A percentile compares a stretch with the other conserved stretches of the same genome.
Conservation (phyloP, 1,139 yeast genomes). For the Arxiozyma slooffiae region DNA sequence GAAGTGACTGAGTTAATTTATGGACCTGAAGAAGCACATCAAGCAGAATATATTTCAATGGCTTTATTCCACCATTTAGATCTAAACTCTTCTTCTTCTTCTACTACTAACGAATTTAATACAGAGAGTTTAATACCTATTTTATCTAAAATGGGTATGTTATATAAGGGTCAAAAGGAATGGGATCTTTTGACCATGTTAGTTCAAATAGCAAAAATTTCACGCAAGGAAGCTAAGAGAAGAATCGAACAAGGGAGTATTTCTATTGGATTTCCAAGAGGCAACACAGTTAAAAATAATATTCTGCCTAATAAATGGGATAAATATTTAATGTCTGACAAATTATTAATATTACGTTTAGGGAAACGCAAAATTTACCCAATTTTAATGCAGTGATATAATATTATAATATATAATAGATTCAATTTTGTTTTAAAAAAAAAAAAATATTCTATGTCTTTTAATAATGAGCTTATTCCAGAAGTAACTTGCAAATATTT, state of each 20-base stretch:
- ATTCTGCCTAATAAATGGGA: conserved; percentile 44
- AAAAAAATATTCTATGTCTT: neutral
- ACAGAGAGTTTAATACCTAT: conserved; percentile 49
- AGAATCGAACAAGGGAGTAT: conserved; percentile 66
- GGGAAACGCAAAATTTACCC: conserved; percentile 51
- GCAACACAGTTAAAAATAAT: conserved; percentile 40
- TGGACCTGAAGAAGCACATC: conserved; percentile 63
- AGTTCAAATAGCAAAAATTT: conserved; percentile 30
- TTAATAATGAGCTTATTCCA: neutral
- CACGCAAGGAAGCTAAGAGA: conserved; percentile 53
- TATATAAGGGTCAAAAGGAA: conserved; percentile 25
- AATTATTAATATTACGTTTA: conserved; percentile 53
- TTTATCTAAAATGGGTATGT: conserved; percentile 53
- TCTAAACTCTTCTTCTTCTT: conserved; percentile 12
- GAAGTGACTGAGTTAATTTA: conserved; percentile 84
- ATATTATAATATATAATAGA: conserved; percentile 4
- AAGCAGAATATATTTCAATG: conserved; percentile 54
- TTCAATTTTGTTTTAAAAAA: too few relatives aligned
- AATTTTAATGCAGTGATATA: conserved; percentile 30
- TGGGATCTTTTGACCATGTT: conserved; percentile 19
- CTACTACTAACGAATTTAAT: conserved; percentile 41
- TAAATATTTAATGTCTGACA: conserved; percentile 10
- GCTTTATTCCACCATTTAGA: conserved; percentile 51
- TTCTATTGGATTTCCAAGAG: conserved; percentile 53
- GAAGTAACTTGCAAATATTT: neutral